Evolutionary conservation across 2,329 filamentous ascomycete genomes (phyloP).

Genomic region (Seiridium unicorne): DNA sequence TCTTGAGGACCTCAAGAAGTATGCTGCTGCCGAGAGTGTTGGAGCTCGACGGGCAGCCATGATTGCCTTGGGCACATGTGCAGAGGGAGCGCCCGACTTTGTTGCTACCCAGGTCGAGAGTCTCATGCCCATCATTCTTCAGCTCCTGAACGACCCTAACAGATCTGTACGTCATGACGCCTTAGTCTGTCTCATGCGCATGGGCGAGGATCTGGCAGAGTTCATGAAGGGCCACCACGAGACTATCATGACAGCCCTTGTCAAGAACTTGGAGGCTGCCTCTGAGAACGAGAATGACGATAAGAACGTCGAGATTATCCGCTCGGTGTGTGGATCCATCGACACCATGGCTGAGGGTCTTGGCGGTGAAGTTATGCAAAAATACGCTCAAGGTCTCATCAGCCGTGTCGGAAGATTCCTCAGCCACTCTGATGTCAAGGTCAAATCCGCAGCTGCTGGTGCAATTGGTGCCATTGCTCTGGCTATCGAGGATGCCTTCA

Average conservation of each 20-base stretch:
- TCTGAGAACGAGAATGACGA: constrained; percentile 67
- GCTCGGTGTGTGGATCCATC: constrained; percentile 84
- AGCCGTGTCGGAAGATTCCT: constrained; percentile 83
- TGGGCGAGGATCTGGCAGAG: constrained; percentile 91
- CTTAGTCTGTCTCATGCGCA: constrained; percentile 80
- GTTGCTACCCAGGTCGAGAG: constrained; percentile 87
- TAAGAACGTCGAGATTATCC: constrained; percentile 81
- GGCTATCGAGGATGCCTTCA: constrained; percentile 77
- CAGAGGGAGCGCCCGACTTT: constrained; percentile 96
- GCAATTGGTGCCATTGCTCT: constrained; percentile 89
- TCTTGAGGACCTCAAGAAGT: constrained; percentile 80
- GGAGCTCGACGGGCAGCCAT: constrained; percentile 88
- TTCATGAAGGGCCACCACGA: constrained; percentile 85
- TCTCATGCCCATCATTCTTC: constrained; percentile 81
- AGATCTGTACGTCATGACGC: constrained; percentile 82
- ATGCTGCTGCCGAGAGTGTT: constrained; percentile 71
- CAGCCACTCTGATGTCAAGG: constrained; percentile 78
- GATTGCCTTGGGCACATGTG: constrained; percentile 86
- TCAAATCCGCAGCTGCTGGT: constrained; percentile 86
- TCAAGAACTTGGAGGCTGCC: constrained; percentile 86
- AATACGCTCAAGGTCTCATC: constrained; percentile 80
- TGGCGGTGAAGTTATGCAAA: constrained; percentile 75
- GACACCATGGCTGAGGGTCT: constrained; percentile 88
- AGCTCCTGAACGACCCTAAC: constrained; percentile 81
- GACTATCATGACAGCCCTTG: constrained; percentile 76